These are phyloP conservation scores for Aspergillus sp. DNA, from an alignment of 2,329 filamentous ascomycete genomes.

Conservation along the genomic window DNA sequence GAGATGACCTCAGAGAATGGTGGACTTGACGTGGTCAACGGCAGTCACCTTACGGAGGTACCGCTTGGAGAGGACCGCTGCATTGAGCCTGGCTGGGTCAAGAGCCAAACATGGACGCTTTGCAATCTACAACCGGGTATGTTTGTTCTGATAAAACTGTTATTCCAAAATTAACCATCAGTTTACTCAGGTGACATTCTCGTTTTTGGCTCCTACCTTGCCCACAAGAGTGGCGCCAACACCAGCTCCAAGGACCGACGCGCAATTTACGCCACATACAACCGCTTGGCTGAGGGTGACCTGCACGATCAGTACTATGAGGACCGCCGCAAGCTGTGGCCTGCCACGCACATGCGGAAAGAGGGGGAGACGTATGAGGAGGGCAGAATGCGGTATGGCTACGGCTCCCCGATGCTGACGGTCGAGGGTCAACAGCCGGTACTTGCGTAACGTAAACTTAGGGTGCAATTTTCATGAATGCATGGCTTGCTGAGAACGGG, in stretches of 20 bases:
- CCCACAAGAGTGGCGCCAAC: slow-evolving; percentile 42
- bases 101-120: slow-evolving; percentile 36
- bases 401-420: slow-evolving; percentile 43
- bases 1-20: slow-evolving; percentile 40
- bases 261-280: slow-evolving; percentile 49
- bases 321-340: slow-evolving; percentile 44
- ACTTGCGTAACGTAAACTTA: background rate
- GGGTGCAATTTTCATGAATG: background rate
- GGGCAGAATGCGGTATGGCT: slow-evolving; percentile 38
- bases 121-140: slow-evolving; percentile 39
- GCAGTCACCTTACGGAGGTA: slow-evolving; percentile 40
- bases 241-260: slow-evolving; percentile 36
- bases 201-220: slow-evolving; percentile 45
- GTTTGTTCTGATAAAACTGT: background rate
- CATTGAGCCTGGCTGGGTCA: slow-evolving; percentile 40
- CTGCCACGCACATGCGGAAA: slow-evolving; percentile 43
- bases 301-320: slow-evolving; percentile 47
- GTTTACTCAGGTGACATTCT: slow-evolving; percentile 35
- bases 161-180: background rate
- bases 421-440: slow-evolving; percentile 25
- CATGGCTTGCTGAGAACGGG: too few relatives aligned
- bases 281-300: slow-evolving; percentile 42
- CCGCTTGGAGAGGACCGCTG: slow-evolving; percentile 37
- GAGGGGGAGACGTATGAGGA: slow-evolving; percentile 38
- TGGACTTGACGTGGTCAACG: slow-evolving; percentile 44